Evolutionary conservation across 2,329 filamentous ascomycete genomes (phyloP).

Genomic region (Trichoderma harzianum): DNA sequence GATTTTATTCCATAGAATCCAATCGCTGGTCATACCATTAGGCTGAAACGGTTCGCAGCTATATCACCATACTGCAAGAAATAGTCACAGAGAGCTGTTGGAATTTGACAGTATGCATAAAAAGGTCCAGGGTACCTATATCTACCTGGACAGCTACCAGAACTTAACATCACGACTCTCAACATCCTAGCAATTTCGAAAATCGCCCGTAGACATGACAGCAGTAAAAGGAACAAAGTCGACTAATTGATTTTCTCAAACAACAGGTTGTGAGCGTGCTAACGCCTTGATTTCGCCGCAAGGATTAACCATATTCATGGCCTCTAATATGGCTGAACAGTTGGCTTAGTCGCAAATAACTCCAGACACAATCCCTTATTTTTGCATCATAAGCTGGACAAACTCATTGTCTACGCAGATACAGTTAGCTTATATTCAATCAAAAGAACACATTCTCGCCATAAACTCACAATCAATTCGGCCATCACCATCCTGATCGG

Average conservation of each 20-base stretch:
- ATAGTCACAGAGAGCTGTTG: background rate
- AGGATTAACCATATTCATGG: constrained; percentile 11
- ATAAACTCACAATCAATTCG: constrained; percentile 74
- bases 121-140: constrained; percentile 7
- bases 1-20: background rate
- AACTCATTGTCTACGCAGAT: constrained; percentile 74
- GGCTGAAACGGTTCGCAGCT: background rate
- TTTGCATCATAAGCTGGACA: constrained; percentile 94
- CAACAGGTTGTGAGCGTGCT: constrained; percentile 9
- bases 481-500: constrained; percentile 84
- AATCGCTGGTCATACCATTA: background rate
- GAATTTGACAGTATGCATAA: constrained; percentile 3
- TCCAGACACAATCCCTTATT: constrained; percentile 50
- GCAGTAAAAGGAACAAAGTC: constrained; percentile 29
- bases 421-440: background rate
- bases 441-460: background rate
- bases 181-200: constrained; percentile 28
- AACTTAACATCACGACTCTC: constrained; percentile 27
- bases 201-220: constrained; percentile 32
- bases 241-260: constrained; percentile 13
- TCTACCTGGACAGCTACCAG: constrained; percentile 7
- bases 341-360: constrained; percentile 17
- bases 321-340: constrained; percentile 11
- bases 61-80: background rate
- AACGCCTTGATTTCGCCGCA: constrained; percentile 9